These are phyloP conservation scores for Fusarium marasasianum DNA, from an alignment of 2,329 filamentous ascomycete genomes.

Conservation along the genomic window DNA sequence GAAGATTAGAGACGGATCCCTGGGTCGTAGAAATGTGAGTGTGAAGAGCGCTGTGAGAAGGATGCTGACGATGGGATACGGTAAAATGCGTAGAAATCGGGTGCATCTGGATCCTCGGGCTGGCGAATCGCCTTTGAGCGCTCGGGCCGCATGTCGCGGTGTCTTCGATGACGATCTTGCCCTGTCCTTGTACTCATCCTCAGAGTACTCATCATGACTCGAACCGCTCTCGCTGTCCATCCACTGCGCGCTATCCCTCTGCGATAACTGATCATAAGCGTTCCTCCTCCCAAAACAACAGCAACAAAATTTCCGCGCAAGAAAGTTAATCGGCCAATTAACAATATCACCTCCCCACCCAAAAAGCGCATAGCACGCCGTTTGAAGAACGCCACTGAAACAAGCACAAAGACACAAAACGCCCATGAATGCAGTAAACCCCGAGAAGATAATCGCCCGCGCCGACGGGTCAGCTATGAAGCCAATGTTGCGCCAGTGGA, in stretches of 20 bases:
- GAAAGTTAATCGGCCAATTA: conserved; percentile 40
- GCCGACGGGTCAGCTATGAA: conserved; percentile 47
- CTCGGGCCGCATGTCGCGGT: neutral
- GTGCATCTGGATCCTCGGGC: neutral
- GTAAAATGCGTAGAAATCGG: conserved; percentile 10
- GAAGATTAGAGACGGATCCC: conserved; percentile 47
- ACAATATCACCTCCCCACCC: conserved; percentile 43
- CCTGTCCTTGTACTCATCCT: conserved; percentile 28
- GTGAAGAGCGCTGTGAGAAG: conserved; percentile 41
- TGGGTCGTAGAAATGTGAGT: conserved; percentile 41
- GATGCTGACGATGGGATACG: conserved; percentile 37
- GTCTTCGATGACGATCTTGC: neutral
- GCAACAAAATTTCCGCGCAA: conserved; percentile 8
- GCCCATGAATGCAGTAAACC: conserved; percentile 42
- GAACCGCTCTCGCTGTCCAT: conserved; percentile 3
- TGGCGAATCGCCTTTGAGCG: neutral
- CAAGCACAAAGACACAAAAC: conserved; percentile 32
- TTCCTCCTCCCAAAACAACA: conserved; percentile 2
- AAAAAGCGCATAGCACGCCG: conserved; percentile 39
- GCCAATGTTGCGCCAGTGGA: conserved; percentile 50
- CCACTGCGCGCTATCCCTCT: conserved; percentile 1
- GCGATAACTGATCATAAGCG: conserved; percentile 16
- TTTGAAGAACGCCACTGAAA: conserved; percentile 41
- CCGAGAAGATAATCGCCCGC: conserved; percentile 47
- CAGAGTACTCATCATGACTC: neutral